phyloP scores from a whole-genome alignment of 2,329 filamentous ascomycete species.

The Alternaria panax region DNA sequence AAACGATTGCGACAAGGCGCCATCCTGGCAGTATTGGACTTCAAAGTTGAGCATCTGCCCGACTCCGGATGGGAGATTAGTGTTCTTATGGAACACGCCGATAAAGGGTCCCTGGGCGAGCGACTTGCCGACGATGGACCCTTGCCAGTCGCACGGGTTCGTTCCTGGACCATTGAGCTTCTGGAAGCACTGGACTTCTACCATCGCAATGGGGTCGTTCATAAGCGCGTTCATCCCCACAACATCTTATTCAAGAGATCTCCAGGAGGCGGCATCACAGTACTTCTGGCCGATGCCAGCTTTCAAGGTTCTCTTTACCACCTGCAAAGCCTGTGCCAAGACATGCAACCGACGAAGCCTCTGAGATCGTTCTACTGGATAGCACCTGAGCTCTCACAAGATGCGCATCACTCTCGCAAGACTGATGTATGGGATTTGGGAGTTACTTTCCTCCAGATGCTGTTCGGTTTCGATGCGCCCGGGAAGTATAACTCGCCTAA shows the following conservation, averaged over 20 bases:
- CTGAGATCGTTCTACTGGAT: slow-evolving; percentile 83
- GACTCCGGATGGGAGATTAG: slow-evolving; percentile 71
- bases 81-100: slow-evolving; percentile 77
- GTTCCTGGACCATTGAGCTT: slow-evolving; percentile 90
- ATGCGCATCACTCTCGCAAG: slow-evolving; percentile 69
- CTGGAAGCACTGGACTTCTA: slow-evolving; percentile 88
- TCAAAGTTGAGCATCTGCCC: slow-evolving; percentile 70
- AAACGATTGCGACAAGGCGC: slow-evolving; percentile 79
- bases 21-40: slow-evolving; percentile 80
- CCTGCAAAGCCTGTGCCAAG: slow-evolving; percentile 63
- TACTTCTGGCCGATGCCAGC: slow-evolving; percentile 77
- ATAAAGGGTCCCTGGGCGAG: slow-evolving; percentile 83
- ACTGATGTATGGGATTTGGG: slow-evolving; percentile 97
- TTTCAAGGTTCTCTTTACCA: slow-evolving; percentile 74
- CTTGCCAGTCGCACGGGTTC: slow-evolving; percentile 76
- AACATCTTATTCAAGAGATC: slow-evolving; percentile 82
- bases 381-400: slow-evolving; percentile 75
- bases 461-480: slow-evolving; percentile 81
- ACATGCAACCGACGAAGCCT: slow-evolving; percentile 61
- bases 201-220: slow-evolving; percentile 82
- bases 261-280: slow-evolving; percentile 68
- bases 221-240: slow-evolving; percentile 80
- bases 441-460: slow-evolving; percentile 90
- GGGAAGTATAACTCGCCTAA: slow-evolving; percentile 81
- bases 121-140: slow-evolving; percentile 80